Conservation (phyloP, 495 filamentous ascomycete genomes). For the Delitschia confertaspora region DNA sequence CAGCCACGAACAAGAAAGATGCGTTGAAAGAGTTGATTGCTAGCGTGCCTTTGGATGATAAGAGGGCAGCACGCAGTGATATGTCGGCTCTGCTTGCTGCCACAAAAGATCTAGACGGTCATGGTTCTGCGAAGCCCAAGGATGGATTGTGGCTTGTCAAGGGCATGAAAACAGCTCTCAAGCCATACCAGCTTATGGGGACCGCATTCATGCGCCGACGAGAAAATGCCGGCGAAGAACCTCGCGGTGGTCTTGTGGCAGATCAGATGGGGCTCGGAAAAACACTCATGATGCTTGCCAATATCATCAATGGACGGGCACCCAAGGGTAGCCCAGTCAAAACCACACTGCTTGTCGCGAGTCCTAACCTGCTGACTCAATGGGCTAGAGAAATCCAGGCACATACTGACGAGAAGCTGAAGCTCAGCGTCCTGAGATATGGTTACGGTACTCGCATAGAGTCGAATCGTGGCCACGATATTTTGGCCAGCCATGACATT, state of each 20-base stretch:
- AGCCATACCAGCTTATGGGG: slow-evolving; percentile 47
- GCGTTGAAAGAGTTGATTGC: slow-evolving; percentile 32
- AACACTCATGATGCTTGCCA: slow-evolving; percentile 40
- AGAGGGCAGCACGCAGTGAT: slow-evolving; percentile 18
- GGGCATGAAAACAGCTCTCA: slow-evolving; percentile 42
- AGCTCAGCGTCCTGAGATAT: slow-evolving; percentile 14
- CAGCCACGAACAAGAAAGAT: slow-evolving; percentile 16
- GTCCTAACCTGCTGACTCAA: slow-evolving; percentile 38
- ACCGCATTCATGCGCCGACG: slow-evolving; percentile 50
- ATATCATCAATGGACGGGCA: slow-evolving; percentile 29
- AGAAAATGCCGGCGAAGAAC: slow-evolving; percentile 38
- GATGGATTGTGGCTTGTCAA: slow-evolving; percentile 40
- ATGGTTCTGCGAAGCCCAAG: slow-evolving; percentile 33
- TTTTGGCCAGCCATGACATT: slow-evolving; percentile 18
- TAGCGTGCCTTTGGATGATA: slow-evolving; percentile 20
- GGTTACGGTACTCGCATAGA: slow-evolving; percentile 8
- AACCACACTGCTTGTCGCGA: slow-evolving; percentile 46
- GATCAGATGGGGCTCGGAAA: slow-evolving; percentile 61
- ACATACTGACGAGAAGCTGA: slow-evolving; percentile 30
- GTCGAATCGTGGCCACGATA: slow-evolving; percentile 7
- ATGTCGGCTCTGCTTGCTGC: slow-evolving; percentile 27
- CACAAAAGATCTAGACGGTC: slow-evolving; percentile 36
- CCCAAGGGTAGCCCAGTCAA: slow-evolving; percentile 20
- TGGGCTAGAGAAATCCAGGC: slow-evolving; percentile 37
- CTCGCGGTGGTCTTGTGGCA: slow-evolving; percentile 47